phyloP scores from a whole-genome alignment of 345 rosid genomes.

The Rhodamnia rubescens region DNA sequence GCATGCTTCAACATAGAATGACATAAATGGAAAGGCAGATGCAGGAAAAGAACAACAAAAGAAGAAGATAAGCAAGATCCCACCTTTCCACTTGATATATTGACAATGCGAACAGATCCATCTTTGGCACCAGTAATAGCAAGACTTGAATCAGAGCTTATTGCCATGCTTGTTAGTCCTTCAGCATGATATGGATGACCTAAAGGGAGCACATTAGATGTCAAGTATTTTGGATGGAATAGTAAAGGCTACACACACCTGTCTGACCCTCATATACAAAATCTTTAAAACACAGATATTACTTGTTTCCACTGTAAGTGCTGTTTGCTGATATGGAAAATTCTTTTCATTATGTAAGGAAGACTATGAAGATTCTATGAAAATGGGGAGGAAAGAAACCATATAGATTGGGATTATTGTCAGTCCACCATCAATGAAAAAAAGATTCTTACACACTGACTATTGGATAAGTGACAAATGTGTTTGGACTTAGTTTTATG shows the following conservation, averaged over 20 bases:
- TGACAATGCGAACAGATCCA: conserved; percentile 67
- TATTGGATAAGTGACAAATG: not conserved
- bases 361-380: not conserved
- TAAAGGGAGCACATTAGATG: conserved; percentile 9
- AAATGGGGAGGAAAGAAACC: not conserved
- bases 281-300: not conserved
- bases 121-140: conserved; percentile 82
- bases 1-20: not conserved
- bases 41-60: not conserved
- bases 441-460: not conserved
- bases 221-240: not conserved
- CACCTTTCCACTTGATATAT: conserved; percentile 76
- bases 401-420: not conserved
- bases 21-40: not conserved
- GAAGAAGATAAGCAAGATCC: not conserved
- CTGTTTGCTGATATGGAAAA: not conserved
- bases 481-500: not conserved
- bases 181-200: conserved; percentile 87
- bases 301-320: not conserved
- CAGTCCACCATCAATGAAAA: not conserved
- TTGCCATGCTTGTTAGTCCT: conserved; percentile 67
- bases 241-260: not conserved
- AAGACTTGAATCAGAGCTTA: conserved; percentile 68
- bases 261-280: not conserved
- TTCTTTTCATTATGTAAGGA: not conserved